phyloP scores from a whole-genome alignment of 2,329 filamentous ascomycete species.

The Calonectria montana region DNA sequence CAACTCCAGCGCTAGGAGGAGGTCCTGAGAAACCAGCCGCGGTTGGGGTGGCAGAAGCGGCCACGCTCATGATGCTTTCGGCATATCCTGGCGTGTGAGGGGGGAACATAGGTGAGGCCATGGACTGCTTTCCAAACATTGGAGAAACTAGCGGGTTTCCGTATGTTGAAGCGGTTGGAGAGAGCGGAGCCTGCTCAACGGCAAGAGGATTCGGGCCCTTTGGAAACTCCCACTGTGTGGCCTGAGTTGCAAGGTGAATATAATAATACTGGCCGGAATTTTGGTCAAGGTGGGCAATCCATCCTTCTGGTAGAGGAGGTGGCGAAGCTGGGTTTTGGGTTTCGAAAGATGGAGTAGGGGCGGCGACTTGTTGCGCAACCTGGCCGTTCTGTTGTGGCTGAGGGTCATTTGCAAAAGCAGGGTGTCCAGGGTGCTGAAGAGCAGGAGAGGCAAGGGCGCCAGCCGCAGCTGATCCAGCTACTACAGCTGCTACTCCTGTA shows the following conservation, averaged over 20 bases:
- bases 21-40: conserved; percentile 88
- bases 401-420: conserved; percentile 90
- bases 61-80: conserved; percentile 86
- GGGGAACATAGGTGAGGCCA: conserved; percentile 85
- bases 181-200: conserved; percentile 83
- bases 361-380: conserved; percentile 56
- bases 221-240: conserved; percentile 98
- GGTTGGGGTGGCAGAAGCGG: conserved; percentile 78
- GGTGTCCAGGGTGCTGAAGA: conserved; percentile 75
- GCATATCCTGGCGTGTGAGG: conserved; percentile 87
- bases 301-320: conserved; percentile 94
- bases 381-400: conserved; percentile 65
- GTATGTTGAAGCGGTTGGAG: conserved; percentile 82
- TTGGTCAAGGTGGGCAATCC: conserved; percentile 96
- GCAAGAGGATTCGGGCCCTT: conserved; percentile 93
- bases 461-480: conserved; percentile 36
- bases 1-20: conserved; percentile 88
- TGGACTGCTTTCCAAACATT: conserved; percentile 64
- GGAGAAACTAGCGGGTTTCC: conserved; percentile 80
- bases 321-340: conserved; percentile 79
- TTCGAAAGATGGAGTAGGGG: conserved; percentile 54
- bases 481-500: conserved; percentile 30
- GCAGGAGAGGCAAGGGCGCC: conserved; percentile 58
- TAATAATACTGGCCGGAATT: conserved; percentile 99
- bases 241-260: conserved; percentile 93